Base-by-base conservation (phyloP, 768 basidiomycete species). In the Pholiota molesta region DNA sequence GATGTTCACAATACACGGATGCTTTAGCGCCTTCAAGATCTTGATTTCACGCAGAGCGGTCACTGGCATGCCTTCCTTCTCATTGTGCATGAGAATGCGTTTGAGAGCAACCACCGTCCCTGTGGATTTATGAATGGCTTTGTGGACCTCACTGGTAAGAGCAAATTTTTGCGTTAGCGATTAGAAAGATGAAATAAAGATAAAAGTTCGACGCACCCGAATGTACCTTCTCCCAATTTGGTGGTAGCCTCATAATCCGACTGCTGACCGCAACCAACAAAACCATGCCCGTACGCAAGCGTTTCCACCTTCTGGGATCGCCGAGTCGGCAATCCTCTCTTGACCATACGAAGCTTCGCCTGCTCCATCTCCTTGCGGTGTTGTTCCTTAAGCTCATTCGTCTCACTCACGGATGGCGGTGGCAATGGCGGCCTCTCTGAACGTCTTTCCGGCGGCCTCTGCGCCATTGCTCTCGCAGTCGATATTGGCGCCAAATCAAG, bases 11-110 rank as follows among this genome's bases (percentile, higher is more conserved):
- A 99, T 86, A 67, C 90, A 91, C 0, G 88, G 83, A 68, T 99
- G 97, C 44, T 86, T 85, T 62, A 99, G 81, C 5, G 89, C 86
- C 73, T 98, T 99, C 64, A 99, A 80, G 60, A 98, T 95, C 73
- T 96, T 96, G 76, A 99, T 98, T 77, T 99, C 97, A 11, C 97
- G 89, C 9, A 98, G 80, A 10, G 97, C 96, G 8, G 97, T 98
- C 21, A 98, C 93, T 1, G 97, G 95, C 83, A 99, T 94, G 58
- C 97, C 97, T 74, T 97, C 97, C 68, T 93, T 92, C 75, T 96
- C 94, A 71, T 96, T 95, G 73, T 97, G 96, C 87, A 97, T 94
- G 59, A 98, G 80, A 66, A 99, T 96, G 55, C 95, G 88, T 75
- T 99, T 99, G 53, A 99, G 78, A 7, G 97, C 97, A 11, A 98